These are phyloP conservation scores for Macadamia integrifolia DNA, from an alignment of 164 flowering plant genomes.

Conservation along the genomic window DNA sequence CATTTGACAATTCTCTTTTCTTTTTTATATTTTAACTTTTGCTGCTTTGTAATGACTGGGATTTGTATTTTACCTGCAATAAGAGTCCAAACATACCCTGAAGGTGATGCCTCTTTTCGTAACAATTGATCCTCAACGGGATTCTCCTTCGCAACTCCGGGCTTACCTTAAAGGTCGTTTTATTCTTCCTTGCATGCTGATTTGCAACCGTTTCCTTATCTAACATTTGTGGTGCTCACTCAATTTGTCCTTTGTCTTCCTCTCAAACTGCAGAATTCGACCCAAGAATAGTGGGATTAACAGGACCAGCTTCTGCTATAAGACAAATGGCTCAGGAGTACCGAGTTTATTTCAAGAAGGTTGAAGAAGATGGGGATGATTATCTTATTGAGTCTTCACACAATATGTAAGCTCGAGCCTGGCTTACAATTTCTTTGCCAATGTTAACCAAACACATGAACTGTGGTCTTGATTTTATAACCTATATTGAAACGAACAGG, in stretches of 20 bases:
- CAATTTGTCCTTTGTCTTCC: not conserved
- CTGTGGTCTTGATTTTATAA: slow-evolving; percentile 4
- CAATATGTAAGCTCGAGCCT: slow-evolving; percentile 51
- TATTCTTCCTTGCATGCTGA: not conserved
- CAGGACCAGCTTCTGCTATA: slow-evolving; percentile 48
- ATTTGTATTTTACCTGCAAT: slow-evolving; percentile 15
- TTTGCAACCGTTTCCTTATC: not conserved
- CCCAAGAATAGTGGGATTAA: slow-evolving; percentile 71
- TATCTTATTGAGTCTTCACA: slow-evolving; percentile 84
- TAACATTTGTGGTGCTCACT: not conserved
- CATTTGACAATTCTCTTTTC: not conserved
- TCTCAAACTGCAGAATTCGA: slow-evolving; percentile 59
- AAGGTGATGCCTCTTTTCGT: slow-evolving; percentile 69
- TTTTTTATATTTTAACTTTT: not conserved
- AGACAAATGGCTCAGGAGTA: slow-evolving; percentile 81
- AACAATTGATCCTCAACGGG: slow-evolving; percentile 83
- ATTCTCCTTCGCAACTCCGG: slow-evolving; percentile 67
- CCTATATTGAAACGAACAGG: slow-evolving; percentile 34
- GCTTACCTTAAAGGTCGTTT: slow-evolving; percentile 74
- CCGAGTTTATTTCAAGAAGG: slow-evolving; percentile 69
- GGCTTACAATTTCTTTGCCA: not conserved
- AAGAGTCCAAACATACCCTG: slow-evolving; percentile 52
- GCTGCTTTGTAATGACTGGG: slow-evolving; percentile 7
- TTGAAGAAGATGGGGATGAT: slow-evolving; percentile 81
- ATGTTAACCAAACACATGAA: not conserved